Base-by-base conservation (phyloP, 495 filamentous ascomycete species). In the Penicillium bovifimosum region DNA sequence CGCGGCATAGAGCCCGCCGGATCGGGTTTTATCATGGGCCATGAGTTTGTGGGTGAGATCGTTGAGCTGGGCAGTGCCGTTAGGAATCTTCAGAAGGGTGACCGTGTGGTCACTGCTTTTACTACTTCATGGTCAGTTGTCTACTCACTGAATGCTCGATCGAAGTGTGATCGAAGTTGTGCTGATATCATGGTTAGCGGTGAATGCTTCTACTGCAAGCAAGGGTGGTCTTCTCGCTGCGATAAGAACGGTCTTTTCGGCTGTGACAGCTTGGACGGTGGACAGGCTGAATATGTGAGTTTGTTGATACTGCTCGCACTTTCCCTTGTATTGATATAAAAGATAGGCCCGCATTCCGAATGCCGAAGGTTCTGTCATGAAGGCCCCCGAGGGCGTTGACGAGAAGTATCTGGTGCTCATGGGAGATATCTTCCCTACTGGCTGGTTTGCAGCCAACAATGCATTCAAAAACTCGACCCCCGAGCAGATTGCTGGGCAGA, bases 181-280 rank as follows among this genome's bases (percentile, higher is more conserved):
- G 13, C 54, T 60, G 36, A 63, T 24, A 53, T 11, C 11, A 32
- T 41, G 27, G 47, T 55, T 55, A 90, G 88, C 71, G 80, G 82
- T 39, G 75, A 84, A 34, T 96, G 92, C 71, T 96, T 92, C 76
- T 96, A 96, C 76, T 98, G 92, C 78, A 81, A 76, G 39, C 80
- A 85, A 53, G 86, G 86, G 14, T 87, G 79, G 69, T 90, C 90
- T 9, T 91, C 90, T 9, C 85, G 92, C 45, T 98, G 93, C 68
- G 75, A 76, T n/a, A 81, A 88, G 54, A 78, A 73, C 18, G 66
- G 78, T 16, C 77, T 98, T 1, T 95, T 95, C 58, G 92, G 92
- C 35, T 86, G 78, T 38, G 71, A 79, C 13, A 66, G 67, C 5
- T 74, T 96, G 27, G 90, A 96, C 63, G 93, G 93, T 52, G 90